Evolutionary conservation across 2,329 filamentous ascomycete genomes (phyloP).

Genomic region (Pseudopyricularia cyperi): DNA sequence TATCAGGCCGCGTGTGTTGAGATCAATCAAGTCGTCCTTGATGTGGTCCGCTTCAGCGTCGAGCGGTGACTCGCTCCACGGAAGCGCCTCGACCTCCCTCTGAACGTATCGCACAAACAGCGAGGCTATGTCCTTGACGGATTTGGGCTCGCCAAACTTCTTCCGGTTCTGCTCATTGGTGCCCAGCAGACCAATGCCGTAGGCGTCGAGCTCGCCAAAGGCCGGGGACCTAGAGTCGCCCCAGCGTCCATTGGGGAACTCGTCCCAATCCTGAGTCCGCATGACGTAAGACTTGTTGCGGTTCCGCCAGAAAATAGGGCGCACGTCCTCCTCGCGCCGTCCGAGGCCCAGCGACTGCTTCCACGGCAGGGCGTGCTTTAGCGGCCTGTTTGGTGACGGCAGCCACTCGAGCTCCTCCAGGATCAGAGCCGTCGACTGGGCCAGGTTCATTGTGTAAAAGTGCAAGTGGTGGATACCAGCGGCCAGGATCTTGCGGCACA

Average conservation of each 20-base stretch:
- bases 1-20: constrained; percentile 78
- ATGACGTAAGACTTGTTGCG: constrained; percentile 90
- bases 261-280: constrained; percentile 96
- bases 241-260: constrained; percentile 98
- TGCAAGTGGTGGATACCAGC: constrained; percentile 80
- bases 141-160: constrained; percentile 79
- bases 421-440: constrained; percentile 85
- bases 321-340: constrained; percentile 84
- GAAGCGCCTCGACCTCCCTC: constrained; percentile 67
- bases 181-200: constrained; percentile 85
- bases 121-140: constrained; percentile 65
- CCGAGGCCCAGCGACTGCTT: constrained; percentile 84
- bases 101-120: constrained; percentile 79
- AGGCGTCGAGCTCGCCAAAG: constrained; percentile 88
- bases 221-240: constrained; percentile 93
- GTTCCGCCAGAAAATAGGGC: constrained; percentile 98
- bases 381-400: constrained; percentile 62
- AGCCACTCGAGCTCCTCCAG: constrained; percentile 78
- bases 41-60: constrained; percentile 71
- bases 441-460: constrained; percentile 99
- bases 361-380: constrained; percentile 90
- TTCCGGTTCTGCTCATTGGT: constrained; percentile 94
- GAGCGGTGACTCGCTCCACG: constrained; percentile 89
- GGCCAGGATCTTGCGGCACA: constrained; percentile 77
- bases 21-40: constrained; percentile 58